Evolutionary conservation across 1,139 yeast genomes (phyloP).

Genomic region (Geotrichum restrictum): DNA sequence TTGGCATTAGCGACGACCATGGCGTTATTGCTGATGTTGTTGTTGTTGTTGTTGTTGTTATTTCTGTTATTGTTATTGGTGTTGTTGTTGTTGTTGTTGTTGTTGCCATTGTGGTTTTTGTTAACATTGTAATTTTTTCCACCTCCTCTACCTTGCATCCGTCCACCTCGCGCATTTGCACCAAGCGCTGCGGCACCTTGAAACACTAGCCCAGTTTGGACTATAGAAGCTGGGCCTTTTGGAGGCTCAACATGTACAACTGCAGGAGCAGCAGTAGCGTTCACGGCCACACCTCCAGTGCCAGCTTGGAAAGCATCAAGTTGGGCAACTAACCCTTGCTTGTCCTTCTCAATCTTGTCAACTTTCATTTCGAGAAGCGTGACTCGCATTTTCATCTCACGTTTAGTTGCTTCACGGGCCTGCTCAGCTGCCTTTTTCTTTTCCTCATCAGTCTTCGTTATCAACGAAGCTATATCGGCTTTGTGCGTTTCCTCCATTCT

Average conservation of each 20-base stretch:
- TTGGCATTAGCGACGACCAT: constrained; percentile 23
- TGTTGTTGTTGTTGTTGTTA: constrained; percentile 1
- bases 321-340: constrained; percentile 30
- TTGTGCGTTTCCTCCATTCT: constrained; percentile 18
- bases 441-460: constrained; percentile 23
- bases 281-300: neutral
- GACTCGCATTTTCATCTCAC: constrained; percentile 37
- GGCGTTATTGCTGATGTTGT: constrained; percentile 8
- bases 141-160: neutral
- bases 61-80: neutral
- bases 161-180: neutral
- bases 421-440: constrained; percentile 24
- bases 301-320: constrained; percentile 8
- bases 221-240: neutral
- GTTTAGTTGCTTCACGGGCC: constrained; percentile 27
- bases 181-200: constrained; percentile 1
- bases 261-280: neutral
- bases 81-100: neutral
- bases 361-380: constrained; percentile 36
- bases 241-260: neutral
- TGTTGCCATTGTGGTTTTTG: neutral
- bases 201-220: neutral
- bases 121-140: neutral
- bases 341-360: constrained; percentile 37
- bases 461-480: constrained; percentile 14